phyloP scores from a whole-genome alignment of 2,329 filamentous ascomycete genomes.

The Fusarium drepaniforme region DNA sequence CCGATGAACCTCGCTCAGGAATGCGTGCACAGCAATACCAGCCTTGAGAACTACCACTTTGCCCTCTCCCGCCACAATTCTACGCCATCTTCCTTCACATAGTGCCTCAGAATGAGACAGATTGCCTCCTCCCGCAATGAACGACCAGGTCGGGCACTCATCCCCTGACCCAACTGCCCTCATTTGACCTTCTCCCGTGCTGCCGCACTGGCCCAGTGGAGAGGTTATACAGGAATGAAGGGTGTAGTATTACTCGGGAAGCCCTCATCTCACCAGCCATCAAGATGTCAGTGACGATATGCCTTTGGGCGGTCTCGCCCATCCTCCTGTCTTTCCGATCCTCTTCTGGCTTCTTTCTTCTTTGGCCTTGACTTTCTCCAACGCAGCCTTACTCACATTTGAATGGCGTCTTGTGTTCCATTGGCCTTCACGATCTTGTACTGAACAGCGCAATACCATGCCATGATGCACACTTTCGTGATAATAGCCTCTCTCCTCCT shows the following conservation, averaged over 20 bases:
- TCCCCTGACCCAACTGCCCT: constrained; percentile 21
- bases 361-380: constrained; percentile 22
- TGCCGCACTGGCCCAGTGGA: constrained; percentile 40
- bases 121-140: constrained; percentile 49
- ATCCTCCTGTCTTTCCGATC: constrained; percentile 24
- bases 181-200: constrained; percentile 28
- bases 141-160: constrained; percentile 13
- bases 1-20: constrained; percentile 40
- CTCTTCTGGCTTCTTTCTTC: constrained; percentile 24
- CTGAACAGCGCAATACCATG: constrained; percentile 36
- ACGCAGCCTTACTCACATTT: constrained; percentile 13
- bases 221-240: constrained; percentile 53
- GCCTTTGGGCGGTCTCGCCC: constrained; percentile 27
- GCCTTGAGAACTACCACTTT: constrained; percentile 24
- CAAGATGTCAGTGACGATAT: constrained; percentile 40
- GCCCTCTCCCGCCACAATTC: constrained; percentile 31
- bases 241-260: constrained; percentile 46
- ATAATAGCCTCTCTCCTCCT: constrained; percentile 44
- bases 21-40: constrained; percentile 40
- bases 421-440: constrained; percentile 34
- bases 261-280: constrained; percentile 46
- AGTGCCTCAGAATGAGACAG: constrained; percentile 44
- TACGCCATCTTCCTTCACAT: constrained; percentile 8
- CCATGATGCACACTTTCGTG: constrained; percentile 47
- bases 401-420: constrained; percentile 35